phyloP scores from a whole-genome alignment of 176 grass and related monocot genomes.

The Carex pumila region DNA sequence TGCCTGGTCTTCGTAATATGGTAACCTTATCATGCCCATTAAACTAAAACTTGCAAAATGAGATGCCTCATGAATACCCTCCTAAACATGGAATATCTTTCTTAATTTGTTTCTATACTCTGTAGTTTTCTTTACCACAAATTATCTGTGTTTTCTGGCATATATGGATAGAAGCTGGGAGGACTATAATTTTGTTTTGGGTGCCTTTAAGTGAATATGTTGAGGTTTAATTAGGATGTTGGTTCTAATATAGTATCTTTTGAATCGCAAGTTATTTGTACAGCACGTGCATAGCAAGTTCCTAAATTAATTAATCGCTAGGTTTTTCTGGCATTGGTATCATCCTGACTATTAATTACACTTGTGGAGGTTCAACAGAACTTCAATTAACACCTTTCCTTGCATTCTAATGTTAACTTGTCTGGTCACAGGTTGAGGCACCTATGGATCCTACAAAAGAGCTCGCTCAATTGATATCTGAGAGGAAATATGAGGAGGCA shows the following conservation, averaged over 20 bases:
- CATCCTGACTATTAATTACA: neutral
- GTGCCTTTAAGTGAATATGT: neutral
- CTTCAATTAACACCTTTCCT: neutral
- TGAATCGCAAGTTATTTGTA: no score
- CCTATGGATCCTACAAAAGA: slow-evolving; percentile 63
- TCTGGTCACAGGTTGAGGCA: slow-evolving; percentile 57
- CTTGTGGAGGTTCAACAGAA: neutral
- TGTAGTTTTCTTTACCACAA: neutral
- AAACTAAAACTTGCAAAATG: neutral
- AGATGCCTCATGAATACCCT: neutral
- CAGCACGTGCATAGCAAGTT: neutral
- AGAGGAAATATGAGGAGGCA: slow-evolving; percentile 70
- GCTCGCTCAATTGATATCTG: slow-evolving; percentile 51
- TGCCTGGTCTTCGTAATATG: slow-evolving; percentile 48
- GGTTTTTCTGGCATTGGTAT: neutral
- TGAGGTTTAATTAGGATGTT: neutral
- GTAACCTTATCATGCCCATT: neutral
- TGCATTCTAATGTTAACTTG: slow-evolving; percentile 3
- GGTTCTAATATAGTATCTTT: neutral
- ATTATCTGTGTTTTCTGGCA: neutral
- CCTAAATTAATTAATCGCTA: no score
- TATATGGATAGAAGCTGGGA: neutral
- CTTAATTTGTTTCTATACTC: neutral
- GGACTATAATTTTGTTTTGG: neutral
- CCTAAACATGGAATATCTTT: neutral